phyloP scores from a whole-genome alignment of 140 eudicot species.

The Cichorium intybus region DNA sequence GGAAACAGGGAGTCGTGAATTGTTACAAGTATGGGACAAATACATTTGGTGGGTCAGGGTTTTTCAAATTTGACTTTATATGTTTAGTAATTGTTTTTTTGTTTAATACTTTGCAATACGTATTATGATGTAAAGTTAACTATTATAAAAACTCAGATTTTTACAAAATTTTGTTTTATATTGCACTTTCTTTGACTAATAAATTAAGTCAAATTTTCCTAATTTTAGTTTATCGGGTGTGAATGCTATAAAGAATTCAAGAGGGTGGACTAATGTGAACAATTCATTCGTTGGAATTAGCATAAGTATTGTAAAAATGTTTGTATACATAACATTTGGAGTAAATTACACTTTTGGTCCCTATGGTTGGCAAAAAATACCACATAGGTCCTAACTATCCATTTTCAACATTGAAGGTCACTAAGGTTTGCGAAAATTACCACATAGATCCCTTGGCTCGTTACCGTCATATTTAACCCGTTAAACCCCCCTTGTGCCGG shows the following conservation, averaged over 20 bases:
- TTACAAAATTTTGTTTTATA: background rate
- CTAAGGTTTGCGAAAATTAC: no score
- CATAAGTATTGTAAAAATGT: background rate
- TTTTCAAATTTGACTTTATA: conserved; percentile 20
- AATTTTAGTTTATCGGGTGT: conserved; percentile 1
- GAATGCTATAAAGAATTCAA: conserved; percentile 6
- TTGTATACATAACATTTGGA: background rate
- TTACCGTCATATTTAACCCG: no score
- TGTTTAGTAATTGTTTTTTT: background rate
- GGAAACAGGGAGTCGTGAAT: conserved; percentile 17
- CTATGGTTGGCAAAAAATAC: no score
- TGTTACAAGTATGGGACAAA: conserved; percentile 25
- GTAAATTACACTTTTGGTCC: no score
- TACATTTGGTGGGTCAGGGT: conserved; percentile 12
- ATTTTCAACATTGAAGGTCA: no score
- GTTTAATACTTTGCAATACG: no score
- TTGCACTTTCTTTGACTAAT: conserved; percentile 5
- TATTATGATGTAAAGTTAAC: background rate
- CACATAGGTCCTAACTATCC: no score
- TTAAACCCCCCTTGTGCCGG: no score
- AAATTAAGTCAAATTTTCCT: background rate
- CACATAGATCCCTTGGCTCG: no score
- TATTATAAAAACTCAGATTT: background rate
- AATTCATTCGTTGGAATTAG: background rate
- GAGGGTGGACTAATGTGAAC: conserved; percentile 17